These are phyloP conservation scores for Colletotrichum siamense DNA, from an alignment of 2,329 filamentous ascomycete species.

Conservation along the genomic window DNA sequence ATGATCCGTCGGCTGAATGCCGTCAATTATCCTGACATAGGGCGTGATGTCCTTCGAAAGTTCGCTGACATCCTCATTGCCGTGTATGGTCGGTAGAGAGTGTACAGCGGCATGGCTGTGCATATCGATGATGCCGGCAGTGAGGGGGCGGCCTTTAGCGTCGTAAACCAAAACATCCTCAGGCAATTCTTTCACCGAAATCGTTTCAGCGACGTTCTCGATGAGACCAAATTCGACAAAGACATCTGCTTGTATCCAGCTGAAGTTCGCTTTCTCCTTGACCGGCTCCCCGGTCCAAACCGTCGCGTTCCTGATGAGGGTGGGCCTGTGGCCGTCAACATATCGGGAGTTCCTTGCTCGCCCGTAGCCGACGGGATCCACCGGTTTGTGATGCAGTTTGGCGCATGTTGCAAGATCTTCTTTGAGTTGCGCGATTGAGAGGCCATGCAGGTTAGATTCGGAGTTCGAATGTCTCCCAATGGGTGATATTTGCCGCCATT, in stretches of 20 bases:
- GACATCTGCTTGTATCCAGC: conserved; percentile 66
- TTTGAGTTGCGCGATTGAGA: conserved; percentile 59
- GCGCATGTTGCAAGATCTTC: conserved; percentile 61
- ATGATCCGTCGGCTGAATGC: conserved; percentile 65
- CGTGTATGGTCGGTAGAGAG: conserved; percentile 57
- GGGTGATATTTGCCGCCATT: conserved; percentile 47
- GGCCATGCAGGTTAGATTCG: conserved; percentile 33
- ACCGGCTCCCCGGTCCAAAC: conserved; percentile 70
- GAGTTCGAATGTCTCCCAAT: conserved; percentile 19
- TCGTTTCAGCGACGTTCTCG: conserved; percentile 51
- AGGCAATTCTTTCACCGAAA: conserved; percentile 47
- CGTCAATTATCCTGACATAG: conserved; percentile 71
- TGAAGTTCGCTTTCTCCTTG: conserved; percentile 58
- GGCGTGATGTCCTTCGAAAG: conserved; percentile 70
- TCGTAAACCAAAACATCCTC: conserved; percentile 58
- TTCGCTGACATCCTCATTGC: conserved; percentile 68
- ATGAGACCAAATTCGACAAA: conserved; percentile 67
- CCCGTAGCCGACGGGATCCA: conserved; percentile 60
- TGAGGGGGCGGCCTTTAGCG: conserved; percentile 66
- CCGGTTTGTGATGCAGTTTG: conserved; percentile 57
- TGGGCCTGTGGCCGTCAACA: conserved; percentile 61
- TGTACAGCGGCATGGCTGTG: conserved; percentile 70
- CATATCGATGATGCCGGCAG: conserved; percentile 74
- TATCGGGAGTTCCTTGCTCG: conserved; percentile 66
- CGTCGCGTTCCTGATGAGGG: conserved; percentile 69